Evolutionary conservation across 2,329 filamentous ascomycete species (phyloP).

Genomic region (Microsporum audouinii): DNA sequence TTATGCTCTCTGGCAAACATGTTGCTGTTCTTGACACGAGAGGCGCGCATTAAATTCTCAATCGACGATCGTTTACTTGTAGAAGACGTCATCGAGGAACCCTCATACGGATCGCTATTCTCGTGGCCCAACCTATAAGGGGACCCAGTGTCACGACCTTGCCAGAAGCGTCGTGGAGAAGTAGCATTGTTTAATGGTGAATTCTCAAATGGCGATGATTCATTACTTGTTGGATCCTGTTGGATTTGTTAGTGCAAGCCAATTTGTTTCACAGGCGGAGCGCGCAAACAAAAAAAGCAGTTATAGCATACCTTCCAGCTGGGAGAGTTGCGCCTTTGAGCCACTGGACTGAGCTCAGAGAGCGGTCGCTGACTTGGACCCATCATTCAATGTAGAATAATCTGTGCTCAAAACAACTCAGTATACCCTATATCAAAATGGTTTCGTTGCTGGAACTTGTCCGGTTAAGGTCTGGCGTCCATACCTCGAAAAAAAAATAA

Average conservation of each 20-base stretch:
- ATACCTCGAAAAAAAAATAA: neutral
- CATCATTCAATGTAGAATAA: slow-evolving; percentile 38
- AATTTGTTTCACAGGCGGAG: neutral
- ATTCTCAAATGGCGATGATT: slow-evolving; percentile 74
- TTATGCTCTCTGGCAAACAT: slow-evolving; percentile 90
- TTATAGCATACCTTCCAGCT: slow-evolving; percentile 55
- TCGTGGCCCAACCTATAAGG: slow-evolving; percentile 55
- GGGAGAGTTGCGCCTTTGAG: slow-evolving; percentile 80
- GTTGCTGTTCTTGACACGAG: slow-evolving; percentile 94
- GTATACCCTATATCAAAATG: neutral
- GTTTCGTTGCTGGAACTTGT: neutral
- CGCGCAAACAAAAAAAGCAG: neutral
- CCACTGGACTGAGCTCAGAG: slow-evolving; percentile 77
- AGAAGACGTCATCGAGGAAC: slow-evolving; percentile 50
- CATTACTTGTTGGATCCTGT: slow-evolving; percentile 46
- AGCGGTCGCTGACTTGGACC: slow-evolving; percentile 57
- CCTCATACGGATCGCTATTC: slow-evolving; percentile 52
- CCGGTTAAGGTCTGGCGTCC: neutral
- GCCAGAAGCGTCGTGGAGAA: slow-evolving; percentile 86
- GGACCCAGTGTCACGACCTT: slow-evolving; percentile 58
- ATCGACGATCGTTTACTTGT: slow-evolving; percentile 78
- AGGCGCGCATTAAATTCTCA: slow-evolving; percentile 87
- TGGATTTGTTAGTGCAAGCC: neutral
- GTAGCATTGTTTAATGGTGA: slow-evolving; percentile 56
- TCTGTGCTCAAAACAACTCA: neutral